Conservation (phyloP, 192 early-diverging fungal genomes). For the Funneliformis geosporum region DNA sequence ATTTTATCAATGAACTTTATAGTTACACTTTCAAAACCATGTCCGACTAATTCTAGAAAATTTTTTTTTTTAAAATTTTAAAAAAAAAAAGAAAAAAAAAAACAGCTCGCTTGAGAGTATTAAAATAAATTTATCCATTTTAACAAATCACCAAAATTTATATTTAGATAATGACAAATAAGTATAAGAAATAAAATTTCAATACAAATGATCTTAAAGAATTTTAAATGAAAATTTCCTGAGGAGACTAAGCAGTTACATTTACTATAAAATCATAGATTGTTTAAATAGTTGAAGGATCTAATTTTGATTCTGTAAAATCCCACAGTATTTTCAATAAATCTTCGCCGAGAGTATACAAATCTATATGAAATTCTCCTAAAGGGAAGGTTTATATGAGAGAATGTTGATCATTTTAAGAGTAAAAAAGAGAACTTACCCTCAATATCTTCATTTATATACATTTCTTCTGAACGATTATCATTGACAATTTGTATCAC, state of each 20-base stretch:
- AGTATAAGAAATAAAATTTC: too few relatives aligned
- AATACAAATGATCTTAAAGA: too few relatives aligned
- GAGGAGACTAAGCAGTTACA: not conserved
- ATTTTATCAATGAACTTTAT: too few relatives aligned
- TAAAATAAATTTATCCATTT: too few relatives aligned
- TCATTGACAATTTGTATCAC: conserved; percentile 42
- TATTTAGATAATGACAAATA: too few relatives aligned
- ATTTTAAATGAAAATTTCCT: too few relatives aligned
- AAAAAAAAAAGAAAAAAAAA: too few relatives aligned
- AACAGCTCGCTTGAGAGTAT: too few relatives aligned
- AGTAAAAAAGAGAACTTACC: conserved; percentile 29
- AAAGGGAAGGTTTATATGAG: conserved; percentile 10
- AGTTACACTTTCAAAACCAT: too few relatives aligned
- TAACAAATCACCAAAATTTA: too few relatives aligned
- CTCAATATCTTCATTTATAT: conserved; percentile 46
- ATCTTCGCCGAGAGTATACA: conserved; percentile 40
- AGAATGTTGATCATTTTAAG: not conserved
- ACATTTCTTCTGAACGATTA: conserved; percentile 44
- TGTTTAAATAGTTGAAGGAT: not conserved
- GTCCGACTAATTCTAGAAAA: too few relatives aligned
- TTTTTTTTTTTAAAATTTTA: too few relatives aligned
- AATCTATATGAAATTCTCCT: conserved; percentile 48
- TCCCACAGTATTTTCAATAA: conserved; percentile 42
- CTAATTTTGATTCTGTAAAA: conserved; percentile 36
- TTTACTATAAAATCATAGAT: not conserved